Evolutionary conservation across 129 eudicot genomes (phyloP).

Genomic region (Pittosporum tobira): DNA sequence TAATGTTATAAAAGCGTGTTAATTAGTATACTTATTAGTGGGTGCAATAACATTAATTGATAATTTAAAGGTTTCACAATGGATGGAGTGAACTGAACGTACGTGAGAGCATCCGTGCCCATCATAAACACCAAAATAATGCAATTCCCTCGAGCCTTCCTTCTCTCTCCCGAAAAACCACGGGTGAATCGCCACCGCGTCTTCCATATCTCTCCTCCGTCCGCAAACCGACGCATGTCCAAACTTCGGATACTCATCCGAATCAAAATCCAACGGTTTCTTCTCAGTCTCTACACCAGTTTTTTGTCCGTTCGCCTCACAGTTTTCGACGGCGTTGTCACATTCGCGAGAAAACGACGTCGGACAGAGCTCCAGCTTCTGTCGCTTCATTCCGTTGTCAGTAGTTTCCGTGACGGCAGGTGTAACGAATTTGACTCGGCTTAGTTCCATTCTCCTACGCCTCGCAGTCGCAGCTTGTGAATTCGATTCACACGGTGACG

Average conservation of each 20-base stretch:
- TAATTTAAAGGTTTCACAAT: background rate
- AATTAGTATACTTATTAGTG: too few relatives aligned
- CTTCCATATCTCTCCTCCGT: conserved; percentile 82
- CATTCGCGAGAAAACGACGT: conserved; percentile 24
- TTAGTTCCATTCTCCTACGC: conserved; percentile 55
- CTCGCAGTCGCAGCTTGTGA: conserved; percentile 43
- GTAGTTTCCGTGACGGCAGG: conserved; percentile 14
- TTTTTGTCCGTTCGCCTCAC: background rate
- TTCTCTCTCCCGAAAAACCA: conserved; percentile 27
- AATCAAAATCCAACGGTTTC: conserved; percentile 12
- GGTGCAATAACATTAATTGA: too few relatives aligned
- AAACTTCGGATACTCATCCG: conserved; percentile 36
- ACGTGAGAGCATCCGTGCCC: conserved; percentile 96
- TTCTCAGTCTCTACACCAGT: too few relatives aligned
- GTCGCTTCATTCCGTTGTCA: conserved; percentile 35
- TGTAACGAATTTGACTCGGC: conserved; percentile 29
- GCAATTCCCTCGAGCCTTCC: conserved; percentile 20
- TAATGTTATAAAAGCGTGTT: too few relatives aligned
- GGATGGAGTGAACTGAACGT: conserved; percentile 14
- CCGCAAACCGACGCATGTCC: conserved; percentile 80
- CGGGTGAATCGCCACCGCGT: conserved; percentile 73
- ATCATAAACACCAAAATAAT: conserved; percentile 71
- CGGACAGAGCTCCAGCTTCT: conserved; percentile 22
- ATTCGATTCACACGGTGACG: conserved; percentile 32
- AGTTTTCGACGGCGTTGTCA: conserved; percentile 18